These are phyloP conservation scores for Chaetomium tenue DNA, from an alignment of 495 filamentous ascomycete genomes.

Conservation along the genomic window DNA sequence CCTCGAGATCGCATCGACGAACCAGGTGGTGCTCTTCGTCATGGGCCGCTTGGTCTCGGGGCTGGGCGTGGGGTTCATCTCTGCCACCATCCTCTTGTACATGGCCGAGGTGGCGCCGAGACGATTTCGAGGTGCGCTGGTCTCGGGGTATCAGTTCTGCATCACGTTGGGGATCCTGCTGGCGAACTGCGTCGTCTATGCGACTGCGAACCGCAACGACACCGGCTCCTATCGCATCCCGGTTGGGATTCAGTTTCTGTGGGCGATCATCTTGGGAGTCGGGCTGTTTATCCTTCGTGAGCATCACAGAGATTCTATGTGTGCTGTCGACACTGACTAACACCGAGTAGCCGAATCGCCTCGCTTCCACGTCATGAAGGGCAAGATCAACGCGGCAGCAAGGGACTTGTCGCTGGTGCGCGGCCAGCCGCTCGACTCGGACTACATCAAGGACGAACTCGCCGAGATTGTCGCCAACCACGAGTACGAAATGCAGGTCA, in stretches of 20 bases:
- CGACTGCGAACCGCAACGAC: conserved; percentile 59
- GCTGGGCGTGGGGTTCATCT: conserved; percentile 70
- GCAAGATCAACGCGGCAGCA: conserved; percentile 60
- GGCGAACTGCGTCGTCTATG: conserved; percentile 70
- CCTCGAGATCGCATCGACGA: conserved; percentile 53
- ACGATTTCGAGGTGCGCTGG: conserved; percentile 67
- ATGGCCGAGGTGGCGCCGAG: conserved; percentile 67
- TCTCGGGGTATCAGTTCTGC: conserved; percentile 76
- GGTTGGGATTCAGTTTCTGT: conserved; percentile 65
- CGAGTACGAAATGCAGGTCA: conserved; percentile 69
- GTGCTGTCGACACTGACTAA: neutral
- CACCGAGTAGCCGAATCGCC: conserved; percentile 64
- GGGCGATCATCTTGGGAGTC: conserved; percentile 64
- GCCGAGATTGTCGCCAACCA: conserved; percentile 80
- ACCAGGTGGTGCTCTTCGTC: conserved; percentile 50
- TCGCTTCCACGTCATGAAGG: conserved; percentile 74
- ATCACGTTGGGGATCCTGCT: conserved; percentile 71
- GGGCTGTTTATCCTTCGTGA: conserved; percentile 58
- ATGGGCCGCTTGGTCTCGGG: conserved; percentile 68
- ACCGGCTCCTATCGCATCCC: conserved; percentile 72
- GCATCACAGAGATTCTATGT: neutral
- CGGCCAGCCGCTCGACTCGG: conserved; percentile 61
- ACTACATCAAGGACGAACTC: conserved; percentile 65
- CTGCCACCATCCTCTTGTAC: conserved; percentile 69
- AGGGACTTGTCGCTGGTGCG: conserved; percentile 63